Evolutionary conservation across 495 filamentous ascomycete genomes (phyloP).

Genomic region (Immersiella caudata): DNA sequence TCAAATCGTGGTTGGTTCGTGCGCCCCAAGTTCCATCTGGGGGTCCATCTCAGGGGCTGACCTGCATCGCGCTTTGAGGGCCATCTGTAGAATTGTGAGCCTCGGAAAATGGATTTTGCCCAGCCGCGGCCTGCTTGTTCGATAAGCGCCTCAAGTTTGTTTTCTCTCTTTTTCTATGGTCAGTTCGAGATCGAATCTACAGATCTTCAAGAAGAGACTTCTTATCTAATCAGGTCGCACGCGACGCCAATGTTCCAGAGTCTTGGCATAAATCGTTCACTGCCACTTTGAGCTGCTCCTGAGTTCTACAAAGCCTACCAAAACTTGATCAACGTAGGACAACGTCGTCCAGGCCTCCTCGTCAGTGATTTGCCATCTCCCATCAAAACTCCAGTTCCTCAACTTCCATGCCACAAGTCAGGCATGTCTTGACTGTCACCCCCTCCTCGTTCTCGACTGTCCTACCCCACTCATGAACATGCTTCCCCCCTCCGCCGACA

Average conservation of each 20-base stretch:
- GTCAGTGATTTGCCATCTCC: background rate
- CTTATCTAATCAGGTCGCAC: background rate
- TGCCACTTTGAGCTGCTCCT: background rate
- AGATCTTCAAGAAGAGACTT: background rate
- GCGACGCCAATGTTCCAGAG: background rate
- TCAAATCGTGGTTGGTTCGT: slow-evolving; percentile 20
- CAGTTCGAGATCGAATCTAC: background rate
- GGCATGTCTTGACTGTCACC: slow-evolving; percentile 78
- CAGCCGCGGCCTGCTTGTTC: background rate
- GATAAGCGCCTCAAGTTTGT: background rate
- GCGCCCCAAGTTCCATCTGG: slow-evolving; percentile 5
- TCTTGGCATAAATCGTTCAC: background rate
- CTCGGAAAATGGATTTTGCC: background rate
- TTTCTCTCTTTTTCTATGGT: background rate
- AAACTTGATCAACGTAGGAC: background rate
- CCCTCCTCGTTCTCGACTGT: slow-evolving; percentile 79
- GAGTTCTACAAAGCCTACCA: background rate
- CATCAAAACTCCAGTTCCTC: slow-evolving; percentile 87
- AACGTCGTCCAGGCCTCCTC: background rate
- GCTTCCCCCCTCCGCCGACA: slow-evolving; percentile 65
- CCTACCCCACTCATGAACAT: slow-evolving; percentile 92
- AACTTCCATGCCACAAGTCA: slow-evolving; percentile 93
- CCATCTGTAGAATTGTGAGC: background rate
- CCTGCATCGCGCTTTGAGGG: background rate
- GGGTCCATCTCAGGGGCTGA: slow-evolving; percentile 23